These are phyloP conservation scores for Boletus reticuloceps DNA, from an alignment of 768 basidiomycete genomes.

Conservation along the genomic window DNA sequence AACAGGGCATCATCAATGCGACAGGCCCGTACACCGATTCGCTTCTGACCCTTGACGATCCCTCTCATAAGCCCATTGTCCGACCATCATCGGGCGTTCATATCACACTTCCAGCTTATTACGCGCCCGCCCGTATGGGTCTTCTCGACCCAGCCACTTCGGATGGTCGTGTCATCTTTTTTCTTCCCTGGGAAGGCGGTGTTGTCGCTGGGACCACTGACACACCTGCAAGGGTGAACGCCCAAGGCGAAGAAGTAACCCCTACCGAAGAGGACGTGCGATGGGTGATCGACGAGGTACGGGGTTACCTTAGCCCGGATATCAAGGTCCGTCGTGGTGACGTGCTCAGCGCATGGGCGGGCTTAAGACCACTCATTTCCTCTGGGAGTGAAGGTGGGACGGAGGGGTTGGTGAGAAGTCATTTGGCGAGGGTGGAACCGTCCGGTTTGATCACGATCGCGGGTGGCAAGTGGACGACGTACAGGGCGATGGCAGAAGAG, in stretches of 20 bases:
- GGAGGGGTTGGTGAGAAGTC: constrained; percentile 87
- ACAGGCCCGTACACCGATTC: constrained; percentile 93
- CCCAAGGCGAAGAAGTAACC: constrained; percentile 57
- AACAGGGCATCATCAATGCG: constrained; percentile 89
- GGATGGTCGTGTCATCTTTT: constrained; percentile 97
- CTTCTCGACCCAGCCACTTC: constrained; percentile 93
- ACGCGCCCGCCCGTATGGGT: constrained; percentile 93
- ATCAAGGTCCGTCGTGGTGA: constrained; percentile 94
- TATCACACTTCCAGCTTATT: constrained; percentile 96
- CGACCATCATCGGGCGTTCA: constrained; percentile 92
- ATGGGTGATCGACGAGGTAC: constrained; percentile 94
- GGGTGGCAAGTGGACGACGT: constrained; percentile 99
- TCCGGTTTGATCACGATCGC: constrained; percentile 90
- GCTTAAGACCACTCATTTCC: constrained; percentile 85
- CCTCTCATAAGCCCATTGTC: constrained; percentile 79
- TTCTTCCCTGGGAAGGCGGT: constrained; percentile 98
- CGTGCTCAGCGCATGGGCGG: constrained; percentile 94
- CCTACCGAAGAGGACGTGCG: constrained; percentile 93
- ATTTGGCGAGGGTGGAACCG: constrained; percentile 82
- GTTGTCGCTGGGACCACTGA: constrained; percentile 98
- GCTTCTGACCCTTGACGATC: constrained; percentile 78
- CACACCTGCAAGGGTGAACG: constrained; percentile 65
- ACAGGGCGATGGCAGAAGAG: constrained; percentile 94
- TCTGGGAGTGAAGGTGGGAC: constrained; percentile 75
- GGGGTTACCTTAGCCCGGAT: constrained; percentile 85